phyloP scores from a whole-genome alignment of 148 eudicot species.

The Fagopyrum homotropicum region DNA sequence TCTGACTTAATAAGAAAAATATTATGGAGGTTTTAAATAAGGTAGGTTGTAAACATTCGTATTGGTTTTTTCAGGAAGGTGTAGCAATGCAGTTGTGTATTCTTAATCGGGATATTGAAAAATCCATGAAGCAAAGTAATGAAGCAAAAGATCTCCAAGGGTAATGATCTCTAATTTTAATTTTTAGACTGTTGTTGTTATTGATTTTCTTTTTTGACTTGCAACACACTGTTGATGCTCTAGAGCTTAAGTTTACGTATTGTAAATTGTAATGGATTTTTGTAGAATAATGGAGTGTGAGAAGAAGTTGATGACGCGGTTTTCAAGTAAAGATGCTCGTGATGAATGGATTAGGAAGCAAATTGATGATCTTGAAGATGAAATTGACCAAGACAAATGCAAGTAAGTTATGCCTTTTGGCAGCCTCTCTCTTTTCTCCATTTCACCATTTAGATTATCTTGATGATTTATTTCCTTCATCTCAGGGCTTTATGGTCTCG shows the following conservation, averaged over 20 bases:
- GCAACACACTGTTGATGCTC: not conserved
- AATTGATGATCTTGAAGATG: conserved; percentile 66
- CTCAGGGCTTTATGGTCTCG: conserved; percentile 71
- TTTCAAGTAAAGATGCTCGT: conserved; percentile 78
- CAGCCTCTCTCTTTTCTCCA: not conserved
- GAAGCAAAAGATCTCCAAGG: too few relatives aligned
- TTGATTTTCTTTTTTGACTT: not conserved
- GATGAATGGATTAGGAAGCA: conserved; percentile 87
- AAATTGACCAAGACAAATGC: conserved; percentile 73
- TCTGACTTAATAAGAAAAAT: not conserved
- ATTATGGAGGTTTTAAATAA: conserved; percentile 14
- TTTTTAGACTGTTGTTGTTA: not conserved
- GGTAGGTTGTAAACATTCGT: conserved; percentile 22
- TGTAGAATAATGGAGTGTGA: conserved; percentile 87
- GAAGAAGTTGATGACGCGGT: conserved; percentile 91
- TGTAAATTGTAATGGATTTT: not conserved
- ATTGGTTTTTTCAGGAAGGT: conserved; percentile 46
- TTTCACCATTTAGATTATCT: not conserved
- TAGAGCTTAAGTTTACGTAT: not conserved
- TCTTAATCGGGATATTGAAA: conserved; percentile 61
- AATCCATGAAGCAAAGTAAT: conserved; percentile 44
- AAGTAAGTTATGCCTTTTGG: conserved; percentile 43
- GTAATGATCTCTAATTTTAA: conserved; percentile 15
- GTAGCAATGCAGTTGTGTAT: conserved; percentile 61
- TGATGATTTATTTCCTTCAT: conserved; percentile 10